Percentiles rank a stretch among this genome's conserved stretches.
Conservation (phyloP, 2,329 filamentous ascomycete species). For the Colletotrichum eleusines region DNA sequence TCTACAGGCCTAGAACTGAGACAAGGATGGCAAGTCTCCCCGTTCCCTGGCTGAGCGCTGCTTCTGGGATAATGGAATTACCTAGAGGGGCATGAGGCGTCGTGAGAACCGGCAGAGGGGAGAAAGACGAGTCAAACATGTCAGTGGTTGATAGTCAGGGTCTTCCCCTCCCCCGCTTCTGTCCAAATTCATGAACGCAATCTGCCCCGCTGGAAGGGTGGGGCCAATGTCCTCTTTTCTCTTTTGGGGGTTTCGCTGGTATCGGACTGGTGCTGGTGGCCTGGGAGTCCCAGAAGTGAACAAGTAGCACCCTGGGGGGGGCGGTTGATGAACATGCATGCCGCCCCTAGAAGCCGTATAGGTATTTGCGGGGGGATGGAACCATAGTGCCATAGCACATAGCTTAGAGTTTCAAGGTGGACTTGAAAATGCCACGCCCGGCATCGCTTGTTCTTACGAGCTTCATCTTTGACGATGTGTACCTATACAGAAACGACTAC, state of each 20-base stretch:
- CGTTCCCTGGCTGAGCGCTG: not conserved
- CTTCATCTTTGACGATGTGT: not conserved
- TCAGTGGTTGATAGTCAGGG: constrained; percentile 30
- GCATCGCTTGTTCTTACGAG: constrained; percentile 17
- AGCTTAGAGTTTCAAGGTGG: not conserved
- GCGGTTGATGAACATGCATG: not conserved
- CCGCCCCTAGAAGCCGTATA: too few species aligned
- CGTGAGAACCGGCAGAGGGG: not conserved
- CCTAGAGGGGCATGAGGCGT: not conserved
- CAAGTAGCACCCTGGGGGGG: not conserved
- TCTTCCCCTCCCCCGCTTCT: constrained; percentile 9
- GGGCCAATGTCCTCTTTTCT: constrained; percentile 5
- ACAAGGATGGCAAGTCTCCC: not conserved
- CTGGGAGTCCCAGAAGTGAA: not conserved
- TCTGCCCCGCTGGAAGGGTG: constrained; percentile 36
- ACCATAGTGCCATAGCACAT: too few species aligned
- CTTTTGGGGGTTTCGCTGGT: not conserved
- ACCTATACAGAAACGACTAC: not conserved
- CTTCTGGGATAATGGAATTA: not conserved
- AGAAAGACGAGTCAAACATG: constrained; percentile 28
- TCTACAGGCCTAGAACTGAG: not conserved
- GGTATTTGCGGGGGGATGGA: not conserved
- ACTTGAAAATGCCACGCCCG: not conserved
- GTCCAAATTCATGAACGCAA: constrained; percentile 21
- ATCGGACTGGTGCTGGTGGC: constrained; percentile 8